Conservation (phyloP, 2,329 filamentous ascomycete species). For the Pestalotiopsis sp. region DNA sequence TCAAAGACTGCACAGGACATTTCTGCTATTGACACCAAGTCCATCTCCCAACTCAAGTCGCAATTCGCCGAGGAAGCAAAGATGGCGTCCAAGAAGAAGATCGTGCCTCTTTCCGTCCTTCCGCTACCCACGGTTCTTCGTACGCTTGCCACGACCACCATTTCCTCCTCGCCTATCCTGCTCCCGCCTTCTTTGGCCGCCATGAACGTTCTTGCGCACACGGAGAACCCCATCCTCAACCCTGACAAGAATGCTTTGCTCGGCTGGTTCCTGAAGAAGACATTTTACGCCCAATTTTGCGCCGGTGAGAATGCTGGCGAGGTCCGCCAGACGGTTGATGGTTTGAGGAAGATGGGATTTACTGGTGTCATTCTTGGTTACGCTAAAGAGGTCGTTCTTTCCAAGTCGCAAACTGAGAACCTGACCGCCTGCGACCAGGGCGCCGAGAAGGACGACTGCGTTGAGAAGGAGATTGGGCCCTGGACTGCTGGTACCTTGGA, state of each 20-base stretch:
- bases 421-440: slow-evolving; percentile 48
- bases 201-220: slow-evolving; percentile 71
- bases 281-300: slow-evolving; percentile 91
- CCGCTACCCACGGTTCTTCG: slow-evolving; percentile 69
- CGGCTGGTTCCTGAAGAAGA: slow-evolving; percentile 72
- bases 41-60: slow-evolving; percentile 5
- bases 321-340: slow-evolving; percentile 65
- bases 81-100: slow-evolving; percentile 18
- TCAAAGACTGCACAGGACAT: slow-evolving; percentile 6
- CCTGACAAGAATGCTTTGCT: slow-evolving; percentile 77
- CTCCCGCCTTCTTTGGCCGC: slow-evolving; percentile 70
- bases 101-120: slow-evolving; percentile 62
- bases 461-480: slow-evolving; percentile 63
- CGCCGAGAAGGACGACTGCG: slow-evolving; percentile 48
- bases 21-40: slow-evolving; percentile 2
- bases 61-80: slow-evolving; percentile 8
- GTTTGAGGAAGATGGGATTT: slow-evolving; percentile 76
- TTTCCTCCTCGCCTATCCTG: slow-evolving; percentile 72
- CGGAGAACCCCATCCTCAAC: slow-evolving; percentile 66
- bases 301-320: slow-evolving; percentile 75
- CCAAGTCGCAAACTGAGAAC: slow-evolving; percentile 51
- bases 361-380: slow-evolving; percentile 84
- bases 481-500: slow-evolving; percentile 78
- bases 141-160: slow-evolving; percentile 68
- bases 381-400: slow-evolving; percentile 77